A percentile compares a stretch with the other conserved stretches of the same genome.
Evolutionary conservation across 768 basidiomycete genomes (phyloP).

Genomic region (Suillus subluteus): DNA sequence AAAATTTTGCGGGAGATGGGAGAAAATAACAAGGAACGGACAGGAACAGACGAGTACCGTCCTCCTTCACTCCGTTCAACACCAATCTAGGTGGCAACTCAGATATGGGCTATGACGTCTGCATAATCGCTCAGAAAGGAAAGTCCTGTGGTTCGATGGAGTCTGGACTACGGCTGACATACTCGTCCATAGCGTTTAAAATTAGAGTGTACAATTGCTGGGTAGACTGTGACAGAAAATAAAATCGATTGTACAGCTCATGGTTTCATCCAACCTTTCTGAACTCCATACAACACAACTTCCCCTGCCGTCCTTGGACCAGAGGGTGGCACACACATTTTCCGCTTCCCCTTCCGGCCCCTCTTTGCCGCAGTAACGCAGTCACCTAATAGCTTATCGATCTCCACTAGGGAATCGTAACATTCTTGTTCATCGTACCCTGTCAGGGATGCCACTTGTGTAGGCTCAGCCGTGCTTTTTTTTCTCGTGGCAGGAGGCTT

Average conservation of each 20-base stretch:
- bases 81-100: slow-evolving; percentile 11
- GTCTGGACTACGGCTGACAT: background rate
- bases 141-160: slow-evolving; percentile 9
- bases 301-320: slow-evolving; percentile 53
- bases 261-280: slow-evolving; percentile 61
- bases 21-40: slow-evolving; percentile 9
- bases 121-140: slow-evolving; percentile 19
- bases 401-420: slow-evolving; percentile 67
- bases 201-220: background rate
- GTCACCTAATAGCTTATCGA: slow-evolving; percentile 60
- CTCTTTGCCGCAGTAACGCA: slow-evolving; percentile 45
- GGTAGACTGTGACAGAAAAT: slow-evolving; percentile 2
- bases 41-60: slow-evolving; percentile 9
- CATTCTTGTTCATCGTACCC: slow-evolving; percentile 69
- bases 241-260: slow-evolving; percentile 11
- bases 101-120: slow-evolving; percentile 11
- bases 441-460: slow-evolving; percentile 23
- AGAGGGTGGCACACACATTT: slow-evolving; percentile 28
- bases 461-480: slow-evolving; percentile 25
- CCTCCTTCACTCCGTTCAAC: slow-evolving; percentile 12
- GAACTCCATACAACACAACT: slow-evolving; percentile 61
- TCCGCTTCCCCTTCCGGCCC: slow-evolving; percentile 38
- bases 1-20: slow-evolving; percentile 12
- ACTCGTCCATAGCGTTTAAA: background rate
- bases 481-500: slow-evolving; percentile 54